A percentile compares a stretch with the other conserved stretches of the same genome.
These are phyloP conservation scores for Echites panduratus DNA, from an alignment of 257 asterid species.

Conservation along the genomic window DNA sequence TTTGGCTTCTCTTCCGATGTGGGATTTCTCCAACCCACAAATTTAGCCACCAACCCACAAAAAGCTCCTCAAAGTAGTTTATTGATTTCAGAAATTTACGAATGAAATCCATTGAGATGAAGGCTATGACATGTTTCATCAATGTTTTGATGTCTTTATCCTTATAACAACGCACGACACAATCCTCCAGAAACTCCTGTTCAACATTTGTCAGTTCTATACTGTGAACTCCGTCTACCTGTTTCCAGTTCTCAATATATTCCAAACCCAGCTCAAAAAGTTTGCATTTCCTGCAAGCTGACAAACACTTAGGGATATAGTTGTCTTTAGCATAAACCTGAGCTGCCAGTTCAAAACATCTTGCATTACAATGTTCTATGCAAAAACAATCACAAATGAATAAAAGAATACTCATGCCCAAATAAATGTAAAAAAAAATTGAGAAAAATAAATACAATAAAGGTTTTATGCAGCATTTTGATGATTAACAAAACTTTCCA, in stretches of 20 bases:
- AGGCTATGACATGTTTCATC: constrained; percentile 45
- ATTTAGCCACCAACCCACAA: no score
- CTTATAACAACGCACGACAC: constrained; percentile 28
- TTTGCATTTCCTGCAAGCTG: no score
- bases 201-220: constrained; percentile 28
- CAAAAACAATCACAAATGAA: no score
- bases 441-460: neutral
- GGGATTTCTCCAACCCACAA: no score
- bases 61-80: constrained; percentile 40
- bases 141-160: constrained; percentile 28
- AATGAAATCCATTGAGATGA: constrained; percentile 30
- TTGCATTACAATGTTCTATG: no score
- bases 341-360: constrained; percentile 37
- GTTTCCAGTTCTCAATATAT: constrained; percentile 55
- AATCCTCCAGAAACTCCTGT: constrained; percentile 36
- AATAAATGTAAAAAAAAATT: no score
- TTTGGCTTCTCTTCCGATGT: no score
- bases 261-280: constrained; percentile 38
- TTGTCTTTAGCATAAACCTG: constrained; percentile 39
- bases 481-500: neutral
- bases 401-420: neutral
- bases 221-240: no score
- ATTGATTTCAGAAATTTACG: constrained; percentile 38
- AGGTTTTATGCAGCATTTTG: no score
- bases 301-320: constrained; percentile 40